Percentiles rank a stretch among this genome's conserved stretches.
Conservation (phyloP, 2,329 filamentous ascomycete species). For the Penicillium occitanis region DNA sequence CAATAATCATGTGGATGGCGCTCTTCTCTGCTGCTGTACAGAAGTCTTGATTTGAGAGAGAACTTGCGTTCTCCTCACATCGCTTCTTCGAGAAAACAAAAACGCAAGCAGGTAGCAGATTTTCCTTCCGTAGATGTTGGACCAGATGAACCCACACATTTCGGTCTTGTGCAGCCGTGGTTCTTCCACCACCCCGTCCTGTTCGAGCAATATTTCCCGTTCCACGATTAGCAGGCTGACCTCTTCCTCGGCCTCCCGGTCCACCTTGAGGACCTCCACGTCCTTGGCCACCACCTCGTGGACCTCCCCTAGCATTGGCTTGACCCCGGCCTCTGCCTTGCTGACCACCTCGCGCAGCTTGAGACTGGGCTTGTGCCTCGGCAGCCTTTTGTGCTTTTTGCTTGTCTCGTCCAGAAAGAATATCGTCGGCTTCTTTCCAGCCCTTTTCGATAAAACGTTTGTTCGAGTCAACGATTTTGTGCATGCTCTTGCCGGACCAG, state of each 20-base stretch:
- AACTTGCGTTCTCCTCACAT: slow-evolving; percentile 95
- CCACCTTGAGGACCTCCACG: slow-evolving; percentile 29
- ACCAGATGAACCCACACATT: slow-evolving; percentile 97
- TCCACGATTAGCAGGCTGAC: slow-evolving; percentile 58
- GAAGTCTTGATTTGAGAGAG: slow-evolving; percentile 91
- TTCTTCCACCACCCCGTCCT: slow-evolving; percentile 80
- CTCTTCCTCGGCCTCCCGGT: slow-evolving; percentile 49
- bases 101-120: slow-evolving; percentile 86
- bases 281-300: slow-evolving; percentile 32
- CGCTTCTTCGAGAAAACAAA: slow-evolving; percentile 99
- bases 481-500: slow-evolving; percentile 88
- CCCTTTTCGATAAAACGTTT: slow-evolving; percentile 89
- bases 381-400: slow-evolving; percentile 57
- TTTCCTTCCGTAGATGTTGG: slow-evolving; percentile 82
- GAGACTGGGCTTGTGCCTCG: slow-evolving; percentile 53
- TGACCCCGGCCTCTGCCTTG: slow-evolving; percentile 55
- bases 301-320: slow-evolving; percentile 39
- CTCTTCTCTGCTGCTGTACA: slow-evolving; percentile 93
- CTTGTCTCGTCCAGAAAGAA: slow-evolving; percentile 79
- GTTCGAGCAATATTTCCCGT: slow-evolving; percentile 86
- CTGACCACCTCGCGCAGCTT: slow-evolving; percentile 53
- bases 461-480: slow-evolving; percentile 91
- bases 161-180: slow-evolving; percentile 89
- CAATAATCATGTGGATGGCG: slow-evolving; percentile 94
- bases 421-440: slow-evolving; percentile 90